Percentiles rank a stretch among this genome's conserved stretches.
These are phyloP conservation scores for Torulaspora globosa DNA, from an alignment of 1,139 yeast genomes.

Conservation along the genomic window DNA sequence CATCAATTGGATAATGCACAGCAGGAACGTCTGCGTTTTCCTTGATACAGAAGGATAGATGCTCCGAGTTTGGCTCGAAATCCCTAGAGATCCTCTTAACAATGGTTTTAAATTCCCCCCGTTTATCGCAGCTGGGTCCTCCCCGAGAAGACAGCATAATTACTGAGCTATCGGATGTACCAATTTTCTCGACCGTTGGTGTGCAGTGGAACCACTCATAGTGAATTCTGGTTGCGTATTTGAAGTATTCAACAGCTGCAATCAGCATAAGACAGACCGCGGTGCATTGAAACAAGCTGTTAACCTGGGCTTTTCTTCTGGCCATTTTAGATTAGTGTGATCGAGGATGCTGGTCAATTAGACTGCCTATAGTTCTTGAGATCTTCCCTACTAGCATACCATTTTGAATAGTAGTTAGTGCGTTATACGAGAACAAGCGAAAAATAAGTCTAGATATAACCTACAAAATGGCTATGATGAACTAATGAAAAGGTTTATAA, in stretches of 20 bases:
- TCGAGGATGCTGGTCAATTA: neutral
- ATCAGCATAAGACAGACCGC: conserved; percentile 33
- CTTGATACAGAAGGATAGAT: conserved; percentile 37
- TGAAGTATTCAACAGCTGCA: conserved; percentile 42
- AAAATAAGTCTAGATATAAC: neutral
- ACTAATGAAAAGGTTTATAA: conserved; percentile 8
- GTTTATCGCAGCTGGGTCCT: conserved; percentile 42
- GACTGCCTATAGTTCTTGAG: neutral
- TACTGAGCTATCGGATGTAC: conserved; percentile 29
- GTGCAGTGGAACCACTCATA: conserved; percentile 45
- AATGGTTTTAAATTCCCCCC: conserved; percentile 42
- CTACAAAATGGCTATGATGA: neutral
- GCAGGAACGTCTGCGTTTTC: conserved; percentile 30
- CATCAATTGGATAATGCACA: conserved; percentile 35
- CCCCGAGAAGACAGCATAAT: conserved; percentile 38
- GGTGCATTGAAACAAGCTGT: conserved; percentile 33
- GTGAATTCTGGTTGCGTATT: conserved; percentile 38
- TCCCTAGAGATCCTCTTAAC: conserved; percentile 38
- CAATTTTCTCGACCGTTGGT: conserved; percentile 33
- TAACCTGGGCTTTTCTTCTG: conserved; percentile 25
- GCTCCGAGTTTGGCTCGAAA: conserved; percentile 39
- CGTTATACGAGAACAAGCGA: conserved; percentile 4
- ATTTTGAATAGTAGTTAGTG: neutral
- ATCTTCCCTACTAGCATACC: neutral
- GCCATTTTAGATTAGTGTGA: conserved; percentile 5